These are phyloP conservation scores for Vitis rotundifolia DNA, from an alignment of 164 flowering plant genomes.

Conservation along the genomic window DNA sequence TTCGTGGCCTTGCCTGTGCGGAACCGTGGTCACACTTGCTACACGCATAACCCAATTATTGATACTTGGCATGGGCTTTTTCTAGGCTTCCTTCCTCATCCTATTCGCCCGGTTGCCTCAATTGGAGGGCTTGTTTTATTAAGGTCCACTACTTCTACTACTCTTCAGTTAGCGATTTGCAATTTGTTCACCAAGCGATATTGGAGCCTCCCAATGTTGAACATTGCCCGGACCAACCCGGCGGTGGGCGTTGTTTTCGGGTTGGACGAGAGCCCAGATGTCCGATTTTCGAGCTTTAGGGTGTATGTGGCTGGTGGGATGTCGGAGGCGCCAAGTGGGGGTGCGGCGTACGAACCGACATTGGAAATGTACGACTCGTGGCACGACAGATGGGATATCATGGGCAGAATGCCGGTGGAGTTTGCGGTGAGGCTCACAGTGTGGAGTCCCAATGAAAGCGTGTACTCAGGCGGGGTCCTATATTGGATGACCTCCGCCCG, in stretches of 20 bases:
- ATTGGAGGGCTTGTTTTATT: slow-evolving; percentile 39
- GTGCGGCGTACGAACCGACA: slow-evolving; percentile 47
- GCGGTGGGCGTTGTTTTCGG: slow-evolving; percentile 41
- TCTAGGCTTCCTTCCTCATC: slow-evolving; percentile 35
- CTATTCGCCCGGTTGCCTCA: slow-evolving; percentile 42
- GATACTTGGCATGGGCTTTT: slow-evolving; percentile 44
- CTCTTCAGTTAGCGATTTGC: slow-evolving; percentile 37
- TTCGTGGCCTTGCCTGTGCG: slow-evolving; percentile 49
- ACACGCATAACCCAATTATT: slow-evolving; percentile 36
- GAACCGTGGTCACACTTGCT: slow-evolving; percentile 27
- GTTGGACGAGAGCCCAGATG: background rate
- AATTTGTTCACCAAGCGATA: slow-evolving; percentile 56
- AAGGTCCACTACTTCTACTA: slow-evolving; percentile 14
- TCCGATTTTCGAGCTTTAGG: slow-evolving; percentile 19
- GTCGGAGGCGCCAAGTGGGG: slow-evolving; percentile 36
- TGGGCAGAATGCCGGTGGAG: slow-evolving; percentile 48
- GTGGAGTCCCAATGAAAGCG: slow-evolving; percentile 69
- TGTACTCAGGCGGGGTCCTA: slow-evolving; percentile 36
- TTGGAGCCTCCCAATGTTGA: slow-evolving; percentile 37
- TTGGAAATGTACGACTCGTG: slow-evolving; percentile 61
- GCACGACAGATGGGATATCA: slow-evolving; percentile 32
- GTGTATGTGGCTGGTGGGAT: slow-evolving; percentile 68
- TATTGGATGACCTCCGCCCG: slow-evolving; percentile 78
- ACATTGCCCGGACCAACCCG: slow-evolving; percentile 44
- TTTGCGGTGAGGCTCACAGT: slow-evolving; percentile 63